phyloP scores from a whole-genome alignment of 163 green algal species.

The Volvox carteri region DNA sequence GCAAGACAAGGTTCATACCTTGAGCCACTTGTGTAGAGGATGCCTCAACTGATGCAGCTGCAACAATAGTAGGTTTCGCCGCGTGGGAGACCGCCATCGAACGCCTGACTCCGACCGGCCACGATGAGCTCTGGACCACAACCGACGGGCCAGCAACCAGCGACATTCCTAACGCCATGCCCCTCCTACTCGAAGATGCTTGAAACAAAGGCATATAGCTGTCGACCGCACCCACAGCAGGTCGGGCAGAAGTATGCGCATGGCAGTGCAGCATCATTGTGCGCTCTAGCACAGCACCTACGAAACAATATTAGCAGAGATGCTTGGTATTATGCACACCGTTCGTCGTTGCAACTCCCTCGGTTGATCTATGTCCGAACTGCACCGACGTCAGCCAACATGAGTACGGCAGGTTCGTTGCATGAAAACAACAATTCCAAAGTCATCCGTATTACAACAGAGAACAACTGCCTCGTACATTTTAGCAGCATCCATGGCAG shows the following conservation, averaged over 20 bases:
- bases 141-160: background rate
- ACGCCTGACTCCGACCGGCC: background rate
- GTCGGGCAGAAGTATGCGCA: background rate
- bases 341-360: background rate
- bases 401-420: background rate
- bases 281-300: background rate
- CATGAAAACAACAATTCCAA: background rate
- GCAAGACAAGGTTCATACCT: background rate
- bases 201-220: background rate
- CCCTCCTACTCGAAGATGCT: background rate
- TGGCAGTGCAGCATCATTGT: conserved; percentile 5
- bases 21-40: background rate
- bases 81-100: background rate
- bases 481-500: background rate
- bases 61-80: conserved; percentile 36
- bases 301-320: background rate
- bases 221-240: background rate
- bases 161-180: background rate
- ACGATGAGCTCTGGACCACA: background rate
- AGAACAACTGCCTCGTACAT: background rate
- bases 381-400: background rate
- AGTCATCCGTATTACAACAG: background rate
- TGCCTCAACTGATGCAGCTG: conserved; percentile 11
- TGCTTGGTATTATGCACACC: background rate
- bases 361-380: background rate